Percentiles rank a stretch among this genome's conserved stretches.
phyloP scores from a whole-genome alignment of 805 yeast genomes.

The Wickerhamiella brachini region DNA sequence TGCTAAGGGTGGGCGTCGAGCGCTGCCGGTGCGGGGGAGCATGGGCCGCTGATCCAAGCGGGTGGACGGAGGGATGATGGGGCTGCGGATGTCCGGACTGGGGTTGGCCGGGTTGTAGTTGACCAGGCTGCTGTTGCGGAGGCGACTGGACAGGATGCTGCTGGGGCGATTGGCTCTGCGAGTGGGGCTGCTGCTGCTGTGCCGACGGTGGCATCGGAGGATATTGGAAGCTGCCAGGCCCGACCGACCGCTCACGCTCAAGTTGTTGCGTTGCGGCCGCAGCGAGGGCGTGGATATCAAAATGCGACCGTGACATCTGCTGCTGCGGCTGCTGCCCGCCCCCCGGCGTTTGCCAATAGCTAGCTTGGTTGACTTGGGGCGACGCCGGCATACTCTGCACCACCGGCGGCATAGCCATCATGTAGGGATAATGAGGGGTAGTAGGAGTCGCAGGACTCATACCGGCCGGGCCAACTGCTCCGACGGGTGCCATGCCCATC shows the following conservation, averaged over 20 bases:
- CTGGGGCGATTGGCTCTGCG: neutral
- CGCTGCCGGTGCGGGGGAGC: conserved; percentile 12
- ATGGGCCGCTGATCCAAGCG: conserved; percentile 1
- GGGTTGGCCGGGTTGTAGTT: no score
- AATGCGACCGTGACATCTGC: conserved; percentile 13
- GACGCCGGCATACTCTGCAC: conserved; percentile 7
- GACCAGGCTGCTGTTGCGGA: no score
- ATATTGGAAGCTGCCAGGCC: neutral
- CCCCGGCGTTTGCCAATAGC: neutral
- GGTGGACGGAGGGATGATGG: neutral
- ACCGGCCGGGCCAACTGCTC: neutral
- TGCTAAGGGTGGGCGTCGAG: conserved; percentile 18
- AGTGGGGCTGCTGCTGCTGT: neutral
- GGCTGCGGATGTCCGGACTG: neutral
- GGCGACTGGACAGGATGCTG: no score
- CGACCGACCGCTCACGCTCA: conserved; percentile 24
- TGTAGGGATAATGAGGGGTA: conserved; percentile 1
- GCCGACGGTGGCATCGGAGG: neutral
- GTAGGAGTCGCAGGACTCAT: neutral
- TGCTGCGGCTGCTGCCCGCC: neutral
- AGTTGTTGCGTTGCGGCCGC: conserved; percentile 33
- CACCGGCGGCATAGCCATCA: conserved; percentile 8
- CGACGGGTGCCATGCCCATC: conserved; percentile 1
- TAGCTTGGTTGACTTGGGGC: conserved; percentile 9
- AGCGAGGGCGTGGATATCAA: conserved; percentile 31